These are phyloP conservation scores for Trifolium pratense DNA, from an alignment of 306 rosid species.

Conservation along the genomic window DNA sequence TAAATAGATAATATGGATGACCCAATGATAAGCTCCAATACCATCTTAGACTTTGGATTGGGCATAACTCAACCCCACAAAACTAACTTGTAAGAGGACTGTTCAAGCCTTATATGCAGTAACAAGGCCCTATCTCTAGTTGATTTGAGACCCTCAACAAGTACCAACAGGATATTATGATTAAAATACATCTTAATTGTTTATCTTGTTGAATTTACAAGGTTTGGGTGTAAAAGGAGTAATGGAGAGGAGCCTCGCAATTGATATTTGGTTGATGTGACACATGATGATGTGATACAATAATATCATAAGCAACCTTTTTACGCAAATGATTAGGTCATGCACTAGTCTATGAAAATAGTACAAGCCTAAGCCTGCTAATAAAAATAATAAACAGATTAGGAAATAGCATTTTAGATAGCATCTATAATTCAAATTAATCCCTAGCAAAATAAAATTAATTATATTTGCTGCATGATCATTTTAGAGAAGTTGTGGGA, in stretches of 20 bases:
- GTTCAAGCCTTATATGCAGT: neutral
- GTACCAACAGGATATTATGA: conserved; percentile 3
- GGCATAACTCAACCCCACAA: neutral
- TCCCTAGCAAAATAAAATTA: neutral
- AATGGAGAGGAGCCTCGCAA: conserved; percentile 1
- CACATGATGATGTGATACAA: neutral
- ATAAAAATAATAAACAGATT: conserved; percentile 2
- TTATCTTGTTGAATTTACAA: conserved; percentile 16
- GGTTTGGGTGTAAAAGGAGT: neutral
- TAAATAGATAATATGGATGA: neutral
- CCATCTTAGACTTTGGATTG: neutral
- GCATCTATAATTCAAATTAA: neutral
- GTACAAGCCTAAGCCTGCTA: conserved; percentile 18
- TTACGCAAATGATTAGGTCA: neutral
- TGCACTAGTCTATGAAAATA: neutral
- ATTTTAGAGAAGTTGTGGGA: neutral
- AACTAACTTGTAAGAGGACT: neutral
- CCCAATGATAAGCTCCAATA: neutral
- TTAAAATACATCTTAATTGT: conserved; percentile 21
- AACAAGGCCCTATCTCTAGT: neutral
- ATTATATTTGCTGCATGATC: neutral
- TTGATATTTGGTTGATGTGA: conserved; percentile 9
- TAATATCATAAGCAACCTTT: neutral
- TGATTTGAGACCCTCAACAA: neutral
- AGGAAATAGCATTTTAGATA: conserved; percentile 9